Evolutionary conservation across 2,329 filamentous ascomycete species (phyloP).

Genomic region (Mycosphaerella sp.): DNA sequence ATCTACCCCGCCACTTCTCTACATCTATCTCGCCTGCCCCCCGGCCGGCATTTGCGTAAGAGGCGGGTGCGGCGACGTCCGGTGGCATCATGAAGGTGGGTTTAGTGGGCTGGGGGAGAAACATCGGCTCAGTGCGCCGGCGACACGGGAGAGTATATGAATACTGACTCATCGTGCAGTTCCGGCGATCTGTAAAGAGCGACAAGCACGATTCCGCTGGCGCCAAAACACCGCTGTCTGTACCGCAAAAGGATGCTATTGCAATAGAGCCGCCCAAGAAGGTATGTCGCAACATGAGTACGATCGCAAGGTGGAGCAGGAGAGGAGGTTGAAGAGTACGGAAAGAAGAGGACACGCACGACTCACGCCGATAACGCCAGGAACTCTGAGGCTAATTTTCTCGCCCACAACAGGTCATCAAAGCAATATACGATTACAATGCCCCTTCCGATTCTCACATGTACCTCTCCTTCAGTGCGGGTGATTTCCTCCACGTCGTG

Average conservation of each 20-base stretch:
- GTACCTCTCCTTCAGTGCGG: constrained; percentile 82
- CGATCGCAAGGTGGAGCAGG: background rate
- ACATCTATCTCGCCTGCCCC: background rate
- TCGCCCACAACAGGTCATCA: constrained; percentile 66
- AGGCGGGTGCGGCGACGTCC: constrained; percentile 7
- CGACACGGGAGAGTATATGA: constrained; percentile 14
- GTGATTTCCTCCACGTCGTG: constrained; percentile 98
- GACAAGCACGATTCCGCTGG: constrained; percentile 60
- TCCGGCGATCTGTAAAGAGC: constrained; percentile 84
- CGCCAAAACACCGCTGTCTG: constrained; percentile 53
- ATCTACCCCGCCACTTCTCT: background rate
- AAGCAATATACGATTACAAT: constrained; percentile 89
- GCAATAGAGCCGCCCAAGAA: constrained; percentile 91
- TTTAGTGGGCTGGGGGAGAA: background rate
- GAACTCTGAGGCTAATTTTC: constrained; percentile 12
- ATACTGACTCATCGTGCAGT: constrained; percentile 31
- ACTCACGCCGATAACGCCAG: constrained; percentile 1
- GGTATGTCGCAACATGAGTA: constrained; percentile 46
- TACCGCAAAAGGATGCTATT: constrained; percentile 76
- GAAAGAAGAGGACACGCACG: background rate
- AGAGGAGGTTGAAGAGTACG: background rate
- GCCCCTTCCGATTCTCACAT: constrained; percentile 54
- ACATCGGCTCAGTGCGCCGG: constrained; percentile 11
- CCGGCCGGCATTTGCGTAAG: background rate
- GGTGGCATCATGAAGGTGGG: constrained; percentile 11